Percentiles rank a stretch among this genome's conserved stretches.
Evolutionary conservation across 1,284 basidiomycete genomes (phyloP).

Genomic region (Cutaneotrichosporon sp.): DNA sequence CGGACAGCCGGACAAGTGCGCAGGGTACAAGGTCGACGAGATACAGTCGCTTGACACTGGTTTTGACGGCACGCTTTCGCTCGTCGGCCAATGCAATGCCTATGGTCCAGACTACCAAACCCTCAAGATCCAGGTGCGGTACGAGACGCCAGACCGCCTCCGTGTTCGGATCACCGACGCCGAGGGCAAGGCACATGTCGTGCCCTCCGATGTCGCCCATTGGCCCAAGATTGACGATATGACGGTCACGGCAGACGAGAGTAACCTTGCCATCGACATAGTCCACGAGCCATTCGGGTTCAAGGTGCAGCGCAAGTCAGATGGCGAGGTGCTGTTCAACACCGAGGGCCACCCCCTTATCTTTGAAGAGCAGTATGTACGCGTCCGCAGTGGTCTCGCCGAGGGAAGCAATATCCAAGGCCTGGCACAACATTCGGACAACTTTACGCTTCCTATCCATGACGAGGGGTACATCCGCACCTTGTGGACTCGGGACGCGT

Average conservation of each 20-base stretch:
- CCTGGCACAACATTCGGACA: conserved; percentile 60
- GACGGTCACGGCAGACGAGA: conserved; percentile 53
- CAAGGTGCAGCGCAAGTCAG: conserved; percentile 64
- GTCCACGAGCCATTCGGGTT: conserved; percentile 67
- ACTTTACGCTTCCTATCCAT: conserved; percentile 56
- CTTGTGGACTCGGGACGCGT: conserved; percentile 35
- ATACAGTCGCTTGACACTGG: conserved; percentile 18
- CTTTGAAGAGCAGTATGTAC: conserved; percentile 79
- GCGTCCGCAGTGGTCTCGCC: conserved; percentile 53
- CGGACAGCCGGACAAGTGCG: conserved; percentile 28
- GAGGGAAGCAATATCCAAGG: conserved; percentile 69
- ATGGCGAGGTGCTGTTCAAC: conserved; percentile 66
- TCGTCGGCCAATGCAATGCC: conserved; percentile 61
- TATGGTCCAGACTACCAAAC: conserved; percentile 67
- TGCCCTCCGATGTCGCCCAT: conserved; percentile 65
- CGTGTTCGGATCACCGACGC: conserved; percentile 70
- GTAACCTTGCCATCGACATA: conserved; percentile 62
- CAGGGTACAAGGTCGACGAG: conserved; percentile 31
- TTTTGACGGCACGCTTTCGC: conserved; percentile 27
- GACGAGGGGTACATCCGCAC: conserved; percentile 47
- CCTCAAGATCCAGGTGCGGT: conserved; percentile 58
- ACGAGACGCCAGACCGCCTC: conserved; percentile 52
- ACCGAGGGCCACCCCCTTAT: conserved; percentile 64
- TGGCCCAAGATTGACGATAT: conserved; percentile 56
- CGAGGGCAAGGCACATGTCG: conserved; percentile 61